These are phyloP conservation scores for Picea sitchensis DNA, from an alignment of 75 land plant species.

Conservation along the genomic window DNA sequence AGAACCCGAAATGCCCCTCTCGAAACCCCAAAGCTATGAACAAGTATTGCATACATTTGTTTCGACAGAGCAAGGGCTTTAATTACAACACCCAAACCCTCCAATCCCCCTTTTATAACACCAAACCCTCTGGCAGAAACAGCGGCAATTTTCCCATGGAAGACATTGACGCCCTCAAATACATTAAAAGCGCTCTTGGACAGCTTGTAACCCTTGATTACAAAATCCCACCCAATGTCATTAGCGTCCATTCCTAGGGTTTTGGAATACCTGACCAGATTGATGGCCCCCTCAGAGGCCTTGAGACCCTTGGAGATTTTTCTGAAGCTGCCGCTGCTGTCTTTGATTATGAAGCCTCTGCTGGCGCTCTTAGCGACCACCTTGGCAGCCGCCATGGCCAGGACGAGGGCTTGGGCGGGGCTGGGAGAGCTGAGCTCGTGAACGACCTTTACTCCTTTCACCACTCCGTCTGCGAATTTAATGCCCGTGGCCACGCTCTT, in stretches of 20 bases:
- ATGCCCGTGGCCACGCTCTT: neutral
- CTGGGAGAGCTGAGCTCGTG: neutral
- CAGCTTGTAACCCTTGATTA: slow-evolving; percentile 7
- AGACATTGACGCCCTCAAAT: neutral
- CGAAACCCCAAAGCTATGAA: slow-evolving; percentile 1
- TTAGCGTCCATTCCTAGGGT: neutral
- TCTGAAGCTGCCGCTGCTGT: neutral
- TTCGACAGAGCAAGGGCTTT: slow-evolving; percentile 1
- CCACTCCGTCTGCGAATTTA: neutral
- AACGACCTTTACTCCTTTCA: neutral
- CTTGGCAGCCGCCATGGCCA: neutral
- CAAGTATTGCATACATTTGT: neutral
- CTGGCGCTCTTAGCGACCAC: slow-evolving; percentile 6
- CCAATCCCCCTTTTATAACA: neutral
- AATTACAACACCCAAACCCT: neutral
- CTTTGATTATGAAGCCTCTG: neutral
- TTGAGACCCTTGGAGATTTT: neutral
- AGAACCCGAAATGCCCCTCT: neutral
- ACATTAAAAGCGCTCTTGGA: slow-evolving; percentile 4
- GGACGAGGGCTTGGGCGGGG: neutral
- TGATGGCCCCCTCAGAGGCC: slow-evolving; percentile 8
- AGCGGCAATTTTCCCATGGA: neutral
- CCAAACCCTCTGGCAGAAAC: neutral
- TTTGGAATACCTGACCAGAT: neutral
- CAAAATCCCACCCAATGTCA: neutral